phyloP scores from a whole-genome alignment of 2,329 filamentous ascomycete species.

The Colletotrichum sp. region DNA sequence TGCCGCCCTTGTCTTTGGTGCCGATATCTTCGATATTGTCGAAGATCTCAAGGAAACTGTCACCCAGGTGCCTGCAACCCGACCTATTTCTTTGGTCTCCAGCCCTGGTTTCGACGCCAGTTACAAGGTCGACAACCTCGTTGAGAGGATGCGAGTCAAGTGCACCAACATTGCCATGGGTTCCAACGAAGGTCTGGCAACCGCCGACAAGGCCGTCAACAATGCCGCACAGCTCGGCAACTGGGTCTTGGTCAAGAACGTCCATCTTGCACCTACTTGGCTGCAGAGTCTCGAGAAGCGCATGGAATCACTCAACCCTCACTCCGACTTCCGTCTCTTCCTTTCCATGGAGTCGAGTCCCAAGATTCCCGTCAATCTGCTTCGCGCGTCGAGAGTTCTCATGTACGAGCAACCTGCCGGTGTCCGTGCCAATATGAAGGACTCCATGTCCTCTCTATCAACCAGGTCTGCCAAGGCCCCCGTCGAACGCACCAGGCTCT shows the following conservation, averaged over 20 bases:
- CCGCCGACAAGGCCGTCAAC: slow-evolving; percentile 93
- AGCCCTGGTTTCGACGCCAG: slow-evolving; percentile 97
- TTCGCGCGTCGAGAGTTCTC: slow-evolving; percentile 89
- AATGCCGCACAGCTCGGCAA: slow-evolving; percentile 89
- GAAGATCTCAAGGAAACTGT: slow-evolving; percentile 89
- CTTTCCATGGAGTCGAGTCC: slow-evolving; percentile 96
- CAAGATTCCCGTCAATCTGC: slow-evolving; percentile 95
- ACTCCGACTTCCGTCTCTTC: slow-evolving; percentile 92
- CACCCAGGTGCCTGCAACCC: slow-evolving; percentile 79
- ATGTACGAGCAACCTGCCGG: slow-evolving; percentile 99
- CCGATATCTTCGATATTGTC: slow-evolving; percentile 79
- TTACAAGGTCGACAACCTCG: slow-evolving; percentile 97
- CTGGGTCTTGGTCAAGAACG: slow-evolving; percentile 99
- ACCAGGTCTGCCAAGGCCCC: slow-evolving; percentile 79
- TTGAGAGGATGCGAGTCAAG: slow-evolving; percentile 79
- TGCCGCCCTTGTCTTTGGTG: slow-evolving; percentile 83
- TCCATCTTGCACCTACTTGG: slow-evolving; percentile 95
- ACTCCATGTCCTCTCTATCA: slow-evolving; percentile 85
- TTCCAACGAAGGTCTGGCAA: slow-evolving; percentile 90
- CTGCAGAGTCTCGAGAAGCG: slow-evolving; percentile 96
- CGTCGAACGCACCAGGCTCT: slow-evolving; percentile 88
- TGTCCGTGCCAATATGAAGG: slow-evolving; percentile 97
- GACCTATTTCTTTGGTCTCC: slow-evolving; percentile 90
- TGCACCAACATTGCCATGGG: slow-evolving; percentile 99
- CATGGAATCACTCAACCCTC: slow-evolving; percentile 92